Percentiles rank a stretch among this genome's conserved stretches.
These are phyloP conservation scores for Aspergillus mulundensis DNA, from an alignment of 495 filamentous ascomycete genomes.

Conservation along the genomic window DNA sequence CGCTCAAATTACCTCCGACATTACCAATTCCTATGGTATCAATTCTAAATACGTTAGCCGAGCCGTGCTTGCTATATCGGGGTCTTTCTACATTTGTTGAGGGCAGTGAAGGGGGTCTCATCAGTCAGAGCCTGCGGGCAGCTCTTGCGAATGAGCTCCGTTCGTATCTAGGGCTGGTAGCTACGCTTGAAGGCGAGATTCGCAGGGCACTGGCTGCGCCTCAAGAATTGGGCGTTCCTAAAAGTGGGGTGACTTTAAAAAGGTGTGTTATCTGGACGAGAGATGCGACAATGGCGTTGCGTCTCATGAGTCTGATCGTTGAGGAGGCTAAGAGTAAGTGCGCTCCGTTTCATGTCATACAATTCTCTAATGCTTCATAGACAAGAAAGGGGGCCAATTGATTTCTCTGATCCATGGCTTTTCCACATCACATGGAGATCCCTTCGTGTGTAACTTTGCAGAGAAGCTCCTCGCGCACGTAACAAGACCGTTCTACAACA, in stretches of 20 bases:
- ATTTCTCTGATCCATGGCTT: conserved; percentile 93
- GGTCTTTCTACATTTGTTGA: conserved; percentile 76
- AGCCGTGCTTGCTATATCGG: conserved; percentile 87
- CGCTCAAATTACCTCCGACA: conserved; percentile 67
- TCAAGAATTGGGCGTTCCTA: conserved; percentile 65
- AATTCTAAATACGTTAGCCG: conserved; percentile 82
- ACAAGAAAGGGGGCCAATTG: conserved; percentile 84
- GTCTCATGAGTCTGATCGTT: conserved; percentile 89
- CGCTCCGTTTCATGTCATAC: neutral
- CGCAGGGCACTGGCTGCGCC: conserved; percentile 66
- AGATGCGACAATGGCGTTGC: conserved; percentile 93
- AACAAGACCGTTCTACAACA: conserved; percentile 96
- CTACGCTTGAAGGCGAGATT: conserved; percentile 92
- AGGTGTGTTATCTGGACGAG: conserved; percentile 96
- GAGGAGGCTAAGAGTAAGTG: conserved; percentile 75
- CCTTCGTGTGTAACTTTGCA: conserved; percentile 88
- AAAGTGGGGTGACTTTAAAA: conserved; percentile 91
- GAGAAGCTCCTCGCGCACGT: conserved; percentile 87
- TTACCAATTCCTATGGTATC: conserved; percentile 83
- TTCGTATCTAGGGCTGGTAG: conserved; percentile 88
- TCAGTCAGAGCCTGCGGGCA: conserved; percentile 91
- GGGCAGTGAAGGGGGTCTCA: conserved; percentile 62
- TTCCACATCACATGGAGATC: conserved; percentile 89
- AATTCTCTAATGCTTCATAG: conserved; percentile 34
- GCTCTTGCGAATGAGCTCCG: conserved; percentile 81